Base-by-base conservation (phyloP, 192 early-diverging fungal genomes). In the Backusella luteola region DNA sequence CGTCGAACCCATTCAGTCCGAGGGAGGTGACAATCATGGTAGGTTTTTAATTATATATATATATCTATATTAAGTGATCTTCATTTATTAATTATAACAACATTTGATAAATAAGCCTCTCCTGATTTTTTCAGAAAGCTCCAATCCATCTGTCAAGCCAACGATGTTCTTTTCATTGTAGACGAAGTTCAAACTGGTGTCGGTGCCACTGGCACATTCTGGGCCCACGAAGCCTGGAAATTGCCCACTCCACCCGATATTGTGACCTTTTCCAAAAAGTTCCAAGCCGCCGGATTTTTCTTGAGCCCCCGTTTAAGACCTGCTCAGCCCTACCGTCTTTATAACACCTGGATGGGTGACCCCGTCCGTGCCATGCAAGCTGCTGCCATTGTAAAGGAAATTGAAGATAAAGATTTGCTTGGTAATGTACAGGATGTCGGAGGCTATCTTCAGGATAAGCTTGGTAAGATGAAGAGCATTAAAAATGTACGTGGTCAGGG, bases 141-240 rank as follows among this genome's bases (percentile, higher is more conserved):
- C 32, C 84, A 90, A 39, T 79, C 87, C 12, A 68, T 93, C 67
- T 91, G 90, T 29, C 75, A 81, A 34, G 76, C 87, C 39, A 66
- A 87, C 49, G 86, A 87, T 32, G 85, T 91, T 21, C 77, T 92
- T 36, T 86, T 93, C 76, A 93, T 93, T 74, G 92, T 93, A n/a
- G 92, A 93, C 70, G 92, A 93, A 74, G 92, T 93, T 49, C 92
- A 93, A 74, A 93, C 92, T 1, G 92, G 92, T 71, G 91, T 91
- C 29, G 92, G 88, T 9, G 88, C 90, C 23, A 91, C 92, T 0
- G 92, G 92, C 59, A 83, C 86, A 2, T 93, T 93, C 78, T 93
- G 92, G 92, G 92, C 91, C 2, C 92, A 93, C 78, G 90, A 91
- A 73, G 85, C 88, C n/a, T 93, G 92, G 92, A 75, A 79, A 7